A percentile compares a stretch with the other conserved stretches of the same genome.
These are phyloP conservation scores for Saccharomyces hybrid DNA, from an alignment of 1,139 yeast genomes.

Conservation along the genomic window DNA sequence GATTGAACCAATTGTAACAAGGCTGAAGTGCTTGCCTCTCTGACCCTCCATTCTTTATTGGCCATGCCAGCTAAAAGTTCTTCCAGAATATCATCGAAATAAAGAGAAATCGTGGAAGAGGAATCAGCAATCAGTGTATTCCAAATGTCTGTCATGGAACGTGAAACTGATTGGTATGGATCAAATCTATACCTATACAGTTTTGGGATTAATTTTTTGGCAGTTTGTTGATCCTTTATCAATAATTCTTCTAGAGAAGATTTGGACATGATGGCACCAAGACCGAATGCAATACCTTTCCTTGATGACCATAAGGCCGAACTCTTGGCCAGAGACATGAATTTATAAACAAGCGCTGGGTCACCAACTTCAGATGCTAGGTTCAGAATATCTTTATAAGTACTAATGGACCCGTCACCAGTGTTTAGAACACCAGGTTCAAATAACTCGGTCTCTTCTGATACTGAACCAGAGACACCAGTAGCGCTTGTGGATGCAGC, in stretches of 20 bases:
- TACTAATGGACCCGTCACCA: constrained; percentile 78
- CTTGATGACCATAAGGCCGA: constrained; percentile 89
- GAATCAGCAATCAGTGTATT: constrained; percentile 59
- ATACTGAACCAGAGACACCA: constrained; percentile 55
- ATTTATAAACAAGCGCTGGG: constrained; percentile 86
- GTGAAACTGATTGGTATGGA: constrained; percentile 67
- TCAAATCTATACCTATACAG: constrained; percentile 79
- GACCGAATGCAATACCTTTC: constrained; percentile 89
- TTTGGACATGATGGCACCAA: constrained; percentile 77
- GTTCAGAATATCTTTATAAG: constrained; percentile 76
- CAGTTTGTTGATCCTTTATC: constrained; percentile 44
- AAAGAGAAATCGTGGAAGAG: constrained; percentile 43
- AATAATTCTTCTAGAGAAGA: constrained; percentile 63
- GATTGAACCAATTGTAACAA: constrained; percentile 63
- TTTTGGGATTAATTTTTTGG: constrained; percentile 66
- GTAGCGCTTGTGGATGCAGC: constrained; percentile 22
- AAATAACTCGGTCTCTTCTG: constrained; percentile 75
- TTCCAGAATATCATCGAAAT: constrained; percentile 51
- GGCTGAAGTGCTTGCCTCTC: constrained; percentile 83
- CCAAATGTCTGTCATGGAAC: constrained; percentile 89
- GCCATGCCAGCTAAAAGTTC: constrained; percentile 70
- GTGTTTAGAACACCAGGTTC: constrained; percentile 76
- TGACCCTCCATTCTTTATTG: constrained; percentile 82
- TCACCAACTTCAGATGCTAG: constrained; percentile 94
- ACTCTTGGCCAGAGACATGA: constrained; percentile 85